A percentile compares a stretch with the other conserved stretches of the same genome.
These are phyloP conservation scores for Colletotrichum liriopes DNA, from an alignment of 2,329 filamentous ascomycete genomes.

Conservation along the genomic window DNA sequence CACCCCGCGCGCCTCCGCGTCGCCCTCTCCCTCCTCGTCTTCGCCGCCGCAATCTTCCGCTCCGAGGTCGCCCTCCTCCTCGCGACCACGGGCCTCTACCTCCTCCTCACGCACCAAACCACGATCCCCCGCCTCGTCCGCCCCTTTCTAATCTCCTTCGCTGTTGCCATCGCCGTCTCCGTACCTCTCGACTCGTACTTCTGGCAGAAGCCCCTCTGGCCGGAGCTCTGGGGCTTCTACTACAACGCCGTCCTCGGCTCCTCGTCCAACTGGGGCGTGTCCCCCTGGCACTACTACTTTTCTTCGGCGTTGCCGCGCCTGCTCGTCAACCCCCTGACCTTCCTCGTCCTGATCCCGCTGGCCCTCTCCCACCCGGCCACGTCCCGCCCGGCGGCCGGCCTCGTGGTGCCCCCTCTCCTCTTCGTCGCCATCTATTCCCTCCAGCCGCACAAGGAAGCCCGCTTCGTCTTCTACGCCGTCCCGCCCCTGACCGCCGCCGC, in stretches of 20 bases:
- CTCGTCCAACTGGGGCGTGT: slow-evolving; percentile 89
- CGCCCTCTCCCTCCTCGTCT: slow-evolving; percentile 81
- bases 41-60: slow-evolving; percentile 88
- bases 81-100: slow-evolving; percentile 74
- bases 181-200: slow-evolving; percentile 91
- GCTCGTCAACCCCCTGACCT: slow-evolving; percentile 82
- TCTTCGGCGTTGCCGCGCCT: slow-evolving; percentile 85
- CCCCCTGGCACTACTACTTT: slow-evolving; percentile 91
- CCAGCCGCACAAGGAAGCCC: slow-evolving; percentile 95
- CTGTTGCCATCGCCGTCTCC: slow-evolving; percentile 78
- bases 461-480: slow-evolving; percentile 92
- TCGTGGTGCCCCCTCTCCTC: slow-evolving; percentile 77
- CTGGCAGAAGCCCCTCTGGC: slow-evolving; percentile 92
- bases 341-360: slow-evolving; percentile 68
- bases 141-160: slow-evolving; percentile 75
- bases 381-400: slow-evolving; percentile 57
- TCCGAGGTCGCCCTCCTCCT: slow-evolving; percentile 90
- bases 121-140: slow-evolving; percentile 72
- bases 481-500: slow-evolving; percentile 86
- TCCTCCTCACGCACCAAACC: slow-evolving; percentile 71
- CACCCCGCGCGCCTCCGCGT: slow-evolving; percentile 68
- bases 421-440: slow-evolving; percentile 88
- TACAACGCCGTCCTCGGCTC: slow-evolving; percentile 91
- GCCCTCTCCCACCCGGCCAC: slow-evolving; percentile 66
- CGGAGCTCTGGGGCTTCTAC: slow-evolving; percentile 89